Evolutionary conservation across 306 rosid species (phyloP), one percentile per base, ranked within the genome.

Genomic region (Boehmeria nivea): DNA sequence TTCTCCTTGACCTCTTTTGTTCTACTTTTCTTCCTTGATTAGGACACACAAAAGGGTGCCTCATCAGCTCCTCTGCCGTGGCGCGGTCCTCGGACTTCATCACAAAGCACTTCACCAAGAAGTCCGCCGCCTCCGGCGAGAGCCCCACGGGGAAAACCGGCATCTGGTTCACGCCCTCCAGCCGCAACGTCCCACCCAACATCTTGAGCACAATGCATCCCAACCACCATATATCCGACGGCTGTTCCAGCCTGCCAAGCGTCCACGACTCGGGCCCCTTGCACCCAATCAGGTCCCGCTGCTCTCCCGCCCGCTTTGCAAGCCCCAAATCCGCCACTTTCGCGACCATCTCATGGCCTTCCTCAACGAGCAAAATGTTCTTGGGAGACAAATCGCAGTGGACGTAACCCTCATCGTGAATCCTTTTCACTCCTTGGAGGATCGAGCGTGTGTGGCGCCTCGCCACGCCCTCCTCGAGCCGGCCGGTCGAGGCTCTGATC

Each of bases 311-410:
- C 15, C 18, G 43, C 62, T 65, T 65, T 6, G 63, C 49, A 22
- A 54, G 19, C 12, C 70, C 70, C 1, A 65, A 24, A 46, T 65
- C 70, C 1, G 48, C 63, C 14, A 65, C 45, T 12, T 55, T 65
- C 36, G 70, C 54, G 8, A 22, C 40, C 10, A 22, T 21, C 24
- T 13, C 44, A 1, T 19, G 50, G 11, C 11, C 18, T 27, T 11
- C 59, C 28, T 36, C 10, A 4, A 52, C 60, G 1, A 63, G 43
- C 11, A 63, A 27, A 3, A 63, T 20, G 25, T 52, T 64, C 2
- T 15, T 43, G 0, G 54, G 69, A 14, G 51, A 51, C 12, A 64
- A 17, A 18, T 64, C 61, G 36, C n/a, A n/a, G n/a, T n/a, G n/a
- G n/a, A n/a, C n/a, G n/a, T n/a, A n/a, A n/a, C n/a, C n/a, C n/a